Percentiles rank a stretch among this genome's conserved stretches.
phyloP scores from a whole-genome alignment of 306 rosid species.

The Citrullus amarus region DNA sequence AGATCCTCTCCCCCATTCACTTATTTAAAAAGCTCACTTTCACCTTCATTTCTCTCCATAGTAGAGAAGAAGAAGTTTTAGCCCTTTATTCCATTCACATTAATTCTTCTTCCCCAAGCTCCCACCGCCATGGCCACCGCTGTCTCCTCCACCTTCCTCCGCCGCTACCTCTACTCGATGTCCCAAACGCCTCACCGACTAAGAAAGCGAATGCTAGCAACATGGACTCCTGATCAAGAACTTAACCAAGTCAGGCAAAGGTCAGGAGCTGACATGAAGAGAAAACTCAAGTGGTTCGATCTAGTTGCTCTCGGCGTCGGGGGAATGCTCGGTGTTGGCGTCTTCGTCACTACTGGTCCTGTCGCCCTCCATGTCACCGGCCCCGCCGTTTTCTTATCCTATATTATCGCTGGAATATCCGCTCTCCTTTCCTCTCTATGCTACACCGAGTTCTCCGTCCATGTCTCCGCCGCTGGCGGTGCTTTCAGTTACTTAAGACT shows the following conservation, averaged over 20 bases:
- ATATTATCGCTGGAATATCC: conserved; percentile 72
- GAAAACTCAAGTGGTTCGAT: conserved; percentile 77
- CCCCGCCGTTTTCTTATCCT: conserved; percentile 74
- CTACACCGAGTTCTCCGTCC: conserved; percentile 86
- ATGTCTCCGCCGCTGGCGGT: conserved; percentile 92
- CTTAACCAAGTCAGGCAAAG: conserved; percentile 75
- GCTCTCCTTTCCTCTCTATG: conserved; percentile 88
- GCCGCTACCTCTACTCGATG: conserved; percentile 51
- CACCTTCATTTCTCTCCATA: not conserved
- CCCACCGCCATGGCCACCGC: conserved; percentile 13
- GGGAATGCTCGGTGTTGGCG: conserved; percentile 97
- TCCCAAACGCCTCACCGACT: conserved; percentile 78
- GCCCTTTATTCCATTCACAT: not conserved
- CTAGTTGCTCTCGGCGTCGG: conserved; percentile 79
- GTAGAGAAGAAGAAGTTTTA: not conserved
- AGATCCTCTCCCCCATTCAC: conserved; percentile 1
- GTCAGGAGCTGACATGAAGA: conserved; percentile 89
- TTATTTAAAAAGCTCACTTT: conserved; percentile 4
- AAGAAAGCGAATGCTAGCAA: conserved; percentile 73
- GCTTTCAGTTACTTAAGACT: conserved; percentile 86
- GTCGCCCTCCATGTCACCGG: conserved; percentile 58
- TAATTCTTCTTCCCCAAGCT: not conserved
- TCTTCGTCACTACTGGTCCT: conserved; percentile 78
- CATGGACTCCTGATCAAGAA: conserved; percentile 90
- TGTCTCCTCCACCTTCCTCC: conserved; percentile 23